phyloP scores from a whole-genome alignment of 495 filamentous ascomycete genomes.

The Friedmanniomyces simplex region DNA sequence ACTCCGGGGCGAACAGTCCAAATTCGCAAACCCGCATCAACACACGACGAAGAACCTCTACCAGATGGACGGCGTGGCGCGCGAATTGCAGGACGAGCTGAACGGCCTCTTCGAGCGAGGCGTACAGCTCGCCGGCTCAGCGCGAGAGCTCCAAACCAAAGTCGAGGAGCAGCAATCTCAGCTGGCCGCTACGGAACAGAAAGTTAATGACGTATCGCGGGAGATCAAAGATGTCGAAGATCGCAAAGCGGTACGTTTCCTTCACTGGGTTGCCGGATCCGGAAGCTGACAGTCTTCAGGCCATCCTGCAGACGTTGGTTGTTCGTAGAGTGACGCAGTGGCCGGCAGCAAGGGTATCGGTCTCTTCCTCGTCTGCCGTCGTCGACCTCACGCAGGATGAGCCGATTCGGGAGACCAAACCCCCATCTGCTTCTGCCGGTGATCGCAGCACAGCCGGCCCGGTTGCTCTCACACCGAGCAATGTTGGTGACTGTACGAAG shows the following conservation, averaged over 20 bases:
- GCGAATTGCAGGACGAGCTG: neutral
- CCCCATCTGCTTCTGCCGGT: neutral
- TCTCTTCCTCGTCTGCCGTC: neutral
- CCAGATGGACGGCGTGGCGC: neutral
- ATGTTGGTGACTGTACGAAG: neutral
- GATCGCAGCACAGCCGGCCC: neutral
- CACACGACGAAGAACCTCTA: neutral
- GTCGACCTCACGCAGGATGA: neutral
- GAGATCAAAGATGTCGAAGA: neutral
- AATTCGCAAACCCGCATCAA: no score
- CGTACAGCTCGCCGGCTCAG: neutral
- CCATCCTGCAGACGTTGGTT: neutral
- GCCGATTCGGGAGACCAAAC: neutral
- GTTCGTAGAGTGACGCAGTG: neutral
- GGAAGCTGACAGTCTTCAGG: neutral
- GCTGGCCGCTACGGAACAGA: neutral
- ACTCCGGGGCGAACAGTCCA: no score
- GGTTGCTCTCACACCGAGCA: neutral
- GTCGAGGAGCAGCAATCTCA: neutral
- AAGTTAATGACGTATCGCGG: neutral
- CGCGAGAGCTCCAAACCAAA: neutral
- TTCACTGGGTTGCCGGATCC: neutral
- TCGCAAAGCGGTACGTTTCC: neutral
- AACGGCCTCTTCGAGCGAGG: neutral
- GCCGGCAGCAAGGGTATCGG: neutral